Base-by-base conservation (phyloP, 257 asterid genomes). In the Ballota nigra region DNA sequence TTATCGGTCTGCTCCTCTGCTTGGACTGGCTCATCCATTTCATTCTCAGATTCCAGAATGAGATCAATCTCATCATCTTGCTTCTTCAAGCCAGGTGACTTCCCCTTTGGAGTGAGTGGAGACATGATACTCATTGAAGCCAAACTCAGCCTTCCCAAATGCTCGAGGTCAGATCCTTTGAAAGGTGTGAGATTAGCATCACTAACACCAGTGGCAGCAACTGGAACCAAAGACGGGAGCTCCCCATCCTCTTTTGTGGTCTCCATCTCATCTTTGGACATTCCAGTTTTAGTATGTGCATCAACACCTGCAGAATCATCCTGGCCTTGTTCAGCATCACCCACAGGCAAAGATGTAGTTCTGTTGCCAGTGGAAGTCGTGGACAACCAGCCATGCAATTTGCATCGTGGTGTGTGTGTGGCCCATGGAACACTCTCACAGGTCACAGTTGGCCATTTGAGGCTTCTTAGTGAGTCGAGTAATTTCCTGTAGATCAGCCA, bases 391-490 rank as follows among this genome's bases (percentile, higher is more conserved):
- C 82, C 82, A 71, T 80, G 87, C 77, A 95, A 87, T 82, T 84
- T 88, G 88, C 98, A 95, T n/a, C 47, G 78, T 15, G 96, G 97
- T 22, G 80, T 62, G 79, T 86, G 86, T 57, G 95, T 71, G 63
- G 92, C 88, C 99, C 99, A 95, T 36, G 99, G 98, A 80, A 95
- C 91, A 75, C 83, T 84, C 78, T 82, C 82, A 77, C 88, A 68
- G 43, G 83, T 81, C 82, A 95, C 73, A 73, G 75, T 67, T 63
- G 97, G 98, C 98, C 96, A 95, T 18, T 82, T 82, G 79, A 82
- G 92, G 84, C 88, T 88, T 88, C 66, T 80, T 63, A 95, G 82
- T 53, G 86, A 84, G 75, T 83, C 96, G 62, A 89, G 84, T 77
- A 89, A 90, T 82, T 81, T 87, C 97, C 99, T 89, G 96, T 83